Conservation (phyloP, 495 filamentous ascomycete species). For the Talaromyces trachyspermus region DNA sequence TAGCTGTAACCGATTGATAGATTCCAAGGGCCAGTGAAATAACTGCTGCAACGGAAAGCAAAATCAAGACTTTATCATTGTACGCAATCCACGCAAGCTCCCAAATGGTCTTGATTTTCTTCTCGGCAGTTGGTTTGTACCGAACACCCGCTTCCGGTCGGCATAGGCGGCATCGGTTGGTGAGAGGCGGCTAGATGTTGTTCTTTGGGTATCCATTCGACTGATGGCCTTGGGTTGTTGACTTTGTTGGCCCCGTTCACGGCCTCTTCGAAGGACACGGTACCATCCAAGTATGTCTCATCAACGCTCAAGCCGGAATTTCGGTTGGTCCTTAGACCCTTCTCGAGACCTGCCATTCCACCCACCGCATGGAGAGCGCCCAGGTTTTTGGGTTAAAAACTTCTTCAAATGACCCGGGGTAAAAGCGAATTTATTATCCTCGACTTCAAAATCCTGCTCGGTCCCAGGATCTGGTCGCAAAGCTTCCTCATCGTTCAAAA, state of each 20-base stretch:
- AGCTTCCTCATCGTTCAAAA: slow-evolving; percentile 51
- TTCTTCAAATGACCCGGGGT: slow-evolving; percentile 75
- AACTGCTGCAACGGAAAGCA: slow-evolving; percentile 69
- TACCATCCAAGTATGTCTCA: slow-evolving; percentile 55
- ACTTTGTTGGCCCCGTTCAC: slow-evolving; percentile 16
- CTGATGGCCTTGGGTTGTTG: slow-evolving; percentile 22
- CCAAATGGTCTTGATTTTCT: slow-evolving; percentile 64
- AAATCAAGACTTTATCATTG: slow-evolving; percentile 74
- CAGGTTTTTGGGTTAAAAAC: slow-evolving; percentile 68
- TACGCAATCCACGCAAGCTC: slow-evolving; percentile 74
- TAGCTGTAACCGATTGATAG: slow-evolving; percentile 50
- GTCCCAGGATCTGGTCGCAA: slow-evolving; percentile 62
- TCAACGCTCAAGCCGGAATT: slow-evolving; percentile 66
- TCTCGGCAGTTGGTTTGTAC: slow-evolving; percentile 64
- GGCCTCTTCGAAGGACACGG: slow-evolving; percentile 67
- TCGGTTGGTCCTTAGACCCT: slow-evolving; percentile 64
- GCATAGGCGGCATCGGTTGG: slow-evolving; percentile 34
- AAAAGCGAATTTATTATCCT: slow-evolving; percentile 76
- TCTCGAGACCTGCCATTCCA: slow-evolving; percentile 67
- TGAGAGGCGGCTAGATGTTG: slow-evolving; percentile 14
- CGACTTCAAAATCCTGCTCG: slow-evolving; percentile 63
- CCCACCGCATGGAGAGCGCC: slow-evolving; percentile 72
- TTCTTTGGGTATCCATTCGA: slow-evolving; percentile 21
- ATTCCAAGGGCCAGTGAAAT: slow-evolving; percentile 80
- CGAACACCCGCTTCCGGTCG: slow-evolving; percentile 64